Evolutionary conservation across 495 filamentous ascomycete genomes (phyloP), one percentile per base, ranked within the genome.

Genomic region (Poronia punctata): DNA sequence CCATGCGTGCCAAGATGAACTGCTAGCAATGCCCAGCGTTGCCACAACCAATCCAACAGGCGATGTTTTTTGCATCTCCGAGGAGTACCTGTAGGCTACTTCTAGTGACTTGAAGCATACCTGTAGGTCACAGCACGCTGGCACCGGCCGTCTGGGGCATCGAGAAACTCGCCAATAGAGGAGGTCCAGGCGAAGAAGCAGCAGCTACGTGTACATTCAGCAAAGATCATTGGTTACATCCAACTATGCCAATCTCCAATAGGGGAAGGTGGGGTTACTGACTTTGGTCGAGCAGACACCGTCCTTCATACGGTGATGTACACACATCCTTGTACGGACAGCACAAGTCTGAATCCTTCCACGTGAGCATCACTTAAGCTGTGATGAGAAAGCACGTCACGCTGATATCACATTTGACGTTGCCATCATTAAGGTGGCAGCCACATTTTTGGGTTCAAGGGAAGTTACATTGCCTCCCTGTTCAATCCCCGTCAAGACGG

Each of bases 11-110:
- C 29, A 16, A n/a, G 6, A 11, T 6, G 7, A n/a, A 32, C 29
- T n/a, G 24, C 24, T 7, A n/a, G n/a, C 7, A 7, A 27, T 7
- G 24, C 24, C 7, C 24, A 7, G 24, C n/a, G 24, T 7, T n/a
- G n/a, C 24, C 7, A n/a, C 24, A 27, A 16, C 5, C 6, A 12
- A 7, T 16, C 29, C 5, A 32, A 5, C 7, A 32, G 6, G 12
- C 6, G 15, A 32, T 14, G 7, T 6, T 29, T 45, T 41, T 48
- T 35, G 46, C 60, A 64, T 64, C 58, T 60, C 58, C 58, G 53
- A 64, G 58, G 60, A 57, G 45, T 30, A 30, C 27, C 27, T 30
- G 15, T 30, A 14, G n/a, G 15, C 27, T n/a, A n/a, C 15, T n/a
- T 5, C 24, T 11, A 6, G 27, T 30, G 15, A n/a, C 5, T 14